Conservation (phyloP, 805 yeast genomes). For the Candida arabinofermentans region DNA sequence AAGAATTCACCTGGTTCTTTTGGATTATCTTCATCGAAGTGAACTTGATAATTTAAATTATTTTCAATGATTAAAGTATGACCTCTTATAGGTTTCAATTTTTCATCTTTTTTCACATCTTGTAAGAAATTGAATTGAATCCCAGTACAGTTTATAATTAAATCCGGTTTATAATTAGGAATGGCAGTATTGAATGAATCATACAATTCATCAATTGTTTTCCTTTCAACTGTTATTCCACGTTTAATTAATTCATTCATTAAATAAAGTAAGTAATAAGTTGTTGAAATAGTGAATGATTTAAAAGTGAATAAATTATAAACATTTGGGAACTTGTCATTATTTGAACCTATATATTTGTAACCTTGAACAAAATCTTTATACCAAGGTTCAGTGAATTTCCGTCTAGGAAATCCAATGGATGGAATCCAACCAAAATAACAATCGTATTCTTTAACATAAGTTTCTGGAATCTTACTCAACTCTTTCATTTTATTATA, state of each 20-base stretch:
- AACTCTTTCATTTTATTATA: constrained; percentile 34
- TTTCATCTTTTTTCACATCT: constrained; percentile 44
- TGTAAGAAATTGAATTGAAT: constrained; percentile 39
- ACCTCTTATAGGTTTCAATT: constrained; percentile 51
- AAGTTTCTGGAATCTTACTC: constrained; percentile 35
- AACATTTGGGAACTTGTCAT: constrained; percentile 34
- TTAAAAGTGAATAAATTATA: constrained; percentile 37
- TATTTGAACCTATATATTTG: constrained; percentile 25
- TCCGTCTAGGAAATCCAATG: neutral
- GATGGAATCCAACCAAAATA: constrained; percentile 18
- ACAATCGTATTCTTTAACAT: constrained; percentile 23
- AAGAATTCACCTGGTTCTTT: constrained; percentile 43
- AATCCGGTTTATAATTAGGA: constrained; percentile 25
- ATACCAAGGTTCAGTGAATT: constrained; percentile 42
- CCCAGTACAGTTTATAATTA: constrained; percentile 60
- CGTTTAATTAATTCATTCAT: constrained; percentile 37
- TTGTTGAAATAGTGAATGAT: constrained; percentile 57
- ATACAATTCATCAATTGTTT: constrained; percentile 41
- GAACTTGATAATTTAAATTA: constrained; percentile 34
- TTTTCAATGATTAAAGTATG: constrained; percentile 54
- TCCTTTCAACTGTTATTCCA: constrained; percentile 46
- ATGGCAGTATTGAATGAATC: constrained; percentile 32
- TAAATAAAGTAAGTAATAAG: constrained; percentile 52
- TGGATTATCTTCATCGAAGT: constrained; percentile 28
- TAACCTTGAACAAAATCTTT: constrained; percentile 40